These are phyloP conservation scores for Amaranthus hypochondriacus DNA, from an alignment of 148 eudicot genomes.

Conservation along the genomic window DNA sequence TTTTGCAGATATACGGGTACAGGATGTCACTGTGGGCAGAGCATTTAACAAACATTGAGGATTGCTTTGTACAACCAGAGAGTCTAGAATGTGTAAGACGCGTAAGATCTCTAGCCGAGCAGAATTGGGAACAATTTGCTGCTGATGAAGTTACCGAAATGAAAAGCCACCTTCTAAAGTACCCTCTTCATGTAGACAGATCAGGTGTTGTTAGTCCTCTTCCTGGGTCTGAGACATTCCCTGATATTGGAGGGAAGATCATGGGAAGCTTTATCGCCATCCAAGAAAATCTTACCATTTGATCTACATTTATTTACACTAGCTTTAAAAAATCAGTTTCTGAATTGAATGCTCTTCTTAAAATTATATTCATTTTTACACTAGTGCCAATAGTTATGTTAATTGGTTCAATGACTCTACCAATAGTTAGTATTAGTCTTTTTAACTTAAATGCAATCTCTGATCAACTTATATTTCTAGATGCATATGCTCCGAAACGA, in stretches of 20 bases:
- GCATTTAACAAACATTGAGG: constrained; percentile 57
- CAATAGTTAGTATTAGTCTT: too few species aligned
- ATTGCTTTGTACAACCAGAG: constrained; percentile 52
- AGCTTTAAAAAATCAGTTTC: too few species aligned
- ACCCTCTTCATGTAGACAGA: constrained; percentile 70
- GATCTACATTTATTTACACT: constrained; percentile 5
- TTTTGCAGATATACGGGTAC: constrained; percentile 67
- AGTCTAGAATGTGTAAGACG: constrained; percentile 66
- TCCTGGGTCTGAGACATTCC: constrained; percentile 67
- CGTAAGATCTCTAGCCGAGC: constrained; percentile 45
- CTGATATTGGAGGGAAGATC: constrained; percentile 70
- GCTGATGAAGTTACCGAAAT: constrained; percentile 57
- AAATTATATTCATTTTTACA: too few species aligned
- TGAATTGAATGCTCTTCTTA: too few species aligned
- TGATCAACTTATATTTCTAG: too few species aligned
- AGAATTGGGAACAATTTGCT: constrained; percentile 72
- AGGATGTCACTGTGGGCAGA: constrained; percentile 95
- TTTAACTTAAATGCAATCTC: too few species aligned
- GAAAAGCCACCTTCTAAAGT: constrained; percentile 78
- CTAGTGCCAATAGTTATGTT: too few species aligned
- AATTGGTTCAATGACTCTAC: too few species aligned
- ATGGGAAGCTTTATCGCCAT: constrained; percentile 45
- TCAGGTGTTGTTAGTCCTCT: constrained; percentile 70
- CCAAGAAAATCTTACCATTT: constrained; percentile 82
- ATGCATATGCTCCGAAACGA: too few species aligned